Percentiles rank a stretch among this genome's conserved stretches.
These are phyloP conservation scores for Astrothelium subdiscretum DNA, from an alignment of 495 filamentous ascomycete genomes.

Conservation along the genomic window DNA sequence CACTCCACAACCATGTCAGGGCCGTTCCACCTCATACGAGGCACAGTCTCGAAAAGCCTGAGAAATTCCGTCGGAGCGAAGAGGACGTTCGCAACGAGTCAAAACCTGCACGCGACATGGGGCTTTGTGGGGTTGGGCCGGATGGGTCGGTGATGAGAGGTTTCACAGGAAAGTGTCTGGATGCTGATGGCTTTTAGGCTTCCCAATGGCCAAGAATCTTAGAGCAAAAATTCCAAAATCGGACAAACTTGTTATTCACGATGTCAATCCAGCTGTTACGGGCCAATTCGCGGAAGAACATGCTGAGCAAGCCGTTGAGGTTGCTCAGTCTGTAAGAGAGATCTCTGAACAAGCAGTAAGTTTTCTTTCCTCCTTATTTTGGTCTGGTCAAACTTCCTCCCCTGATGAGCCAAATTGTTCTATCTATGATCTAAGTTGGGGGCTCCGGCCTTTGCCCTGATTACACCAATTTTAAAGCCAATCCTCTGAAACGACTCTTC, in stretches of 20 bases:
- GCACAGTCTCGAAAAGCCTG: neutral
- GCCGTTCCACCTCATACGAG: neutral
- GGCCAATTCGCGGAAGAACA: slow-evolving; percentile 20
- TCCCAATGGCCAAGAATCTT: slow-evolving; percentile 42
- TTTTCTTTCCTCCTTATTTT: neutral
- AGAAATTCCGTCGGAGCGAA: neutral
- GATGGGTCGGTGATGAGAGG: slow-evolving; percentile 24
- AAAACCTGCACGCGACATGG: slow-evolving; percentile 18
- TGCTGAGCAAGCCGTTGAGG: slow-evolving; percentile 20
- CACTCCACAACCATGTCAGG: neutral
- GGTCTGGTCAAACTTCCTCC: too few species aligned
- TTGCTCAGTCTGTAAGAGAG: slow-evolving; percentile 29
- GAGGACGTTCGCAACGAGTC: slow-evolving; percentile 15
- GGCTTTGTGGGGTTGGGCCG: slow-evolving; percentile 34
- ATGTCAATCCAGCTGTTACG: slow-evolving; percentile 33
- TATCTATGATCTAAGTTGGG: slow-evolving; percentile 38
- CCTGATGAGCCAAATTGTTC: slow-evolving; percentile 24
- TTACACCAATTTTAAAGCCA: slow-evolving; percentile 29
- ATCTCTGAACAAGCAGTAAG: slow-evolving; percentile 36
- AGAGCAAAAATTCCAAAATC: slow-evolving; percentile 29
- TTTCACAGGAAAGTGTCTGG: slow-evolving; percentile 2
- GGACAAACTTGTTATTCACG: slow-evolving; percentile 35
- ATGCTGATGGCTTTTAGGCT: slow-evolving; percentile 25
- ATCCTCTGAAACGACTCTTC: slow-evolving; percentile 27
- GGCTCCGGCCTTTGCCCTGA: slow-evolving; percentile 26